Base-by-base conservation (phyloP, 192 early-diverging fungal genomes). In the Coemansia sp. region DNA sequence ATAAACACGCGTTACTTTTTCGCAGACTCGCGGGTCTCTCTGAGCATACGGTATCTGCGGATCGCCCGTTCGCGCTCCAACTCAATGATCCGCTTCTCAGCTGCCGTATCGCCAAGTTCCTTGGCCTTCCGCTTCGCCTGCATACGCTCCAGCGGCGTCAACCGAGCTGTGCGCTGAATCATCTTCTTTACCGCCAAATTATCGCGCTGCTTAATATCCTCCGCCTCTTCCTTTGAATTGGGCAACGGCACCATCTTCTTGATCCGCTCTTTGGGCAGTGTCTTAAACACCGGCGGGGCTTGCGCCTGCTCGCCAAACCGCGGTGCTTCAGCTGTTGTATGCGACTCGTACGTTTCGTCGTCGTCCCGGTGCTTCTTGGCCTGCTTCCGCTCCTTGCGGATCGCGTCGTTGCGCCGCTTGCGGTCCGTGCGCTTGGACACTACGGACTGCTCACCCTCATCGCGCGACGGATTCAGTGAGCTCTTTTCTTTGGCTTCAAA, bases 221-320 rank as follows among this genome's bases (percentile, higher is more conserved):
- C 23, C 16, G 48, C 49, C 48, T 61, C 78, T 35, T 81, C 73
- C 58, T 59, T 65, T 1, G 73, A 69, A 10, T 72, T 59, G 1
- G 78, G 65, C 59, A 81, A 22, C 12, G 78, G 78, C 7, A 81
- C 65, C 62, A 69, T 68, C 49, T 71, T 75, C 35, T 81, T 81
- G 47, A 75, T 65, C 66, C 24, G 64, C 51, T 68, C 73, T 48
- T 75, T 81, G 16, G 78, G 78, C 37, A 81, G 23, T 1, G 78
- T 55, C 53, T 55, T 71, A 54, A 81, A 81, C 4, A 81, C 48
- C 38, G 78, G 78, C 45, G 78, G 78, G 1, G 78, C 78, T 23
- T 75, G 49, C 3, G 73, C 78, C 52, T 75, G 73, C 60, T 81
- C 78, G 19, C 73, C 73, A 63, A 81, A 81, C 52, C 45, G 67